Percentiles rank a stretch among this genome's conserved stretches.
phyloP scores from a whole-genome alignment of 371 early-diverging fungal genomes.

The Parasitella parasitica region DNA sequence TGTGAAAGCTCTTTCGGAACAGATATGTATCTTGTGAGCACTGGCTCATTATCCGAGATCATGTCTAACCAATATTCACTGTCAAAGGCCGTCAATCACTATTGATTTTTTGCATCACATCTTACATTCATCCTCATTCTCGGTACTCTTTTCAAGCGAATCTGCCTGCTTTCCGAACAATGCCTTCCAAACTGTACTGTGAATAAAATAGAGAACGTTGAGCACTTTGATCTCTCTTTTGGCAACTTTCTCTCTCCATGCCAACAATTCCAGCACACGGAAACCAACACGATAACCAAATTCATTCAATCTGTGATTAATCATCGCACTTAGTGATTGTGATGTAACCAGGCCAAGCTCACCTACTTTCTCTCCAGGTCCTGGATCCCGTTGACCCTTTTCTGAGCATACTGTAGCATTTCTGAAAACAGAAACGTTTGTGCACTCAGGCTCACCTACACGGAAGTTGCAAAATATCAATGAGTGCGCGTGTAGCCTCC shows the following conservation, averaged over 20 bases:
- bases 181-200: constrained; percentile 89
- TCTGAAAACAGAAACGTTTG: constrained; percentile 93
- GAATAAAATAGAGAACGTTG: constrained; percentile 85
- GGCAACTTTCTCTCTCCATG: constrained; percentile 83
- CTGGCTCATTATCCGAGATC: constrained; percentile 96
- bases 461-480: not conserved
- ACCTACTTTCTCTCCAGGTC: constrained; percentile 89
- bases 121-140: constrained; percentile 93
- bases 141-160: constrained; percentile 90
- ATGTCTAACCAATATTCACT: constrained; percentile 65
- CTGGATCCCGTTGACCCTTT: constrained; percentile 89
- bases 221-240: constrained; percentile 89
- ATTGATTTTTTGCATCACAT: too few relatives aligned
- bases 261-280: constrained; percentile 80
- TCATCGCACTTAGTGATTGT: not conserved
- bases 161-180: constrained; percentile 95
- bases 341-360: not conserved
- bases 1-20: constrained; percentile 90
- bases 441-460: constrained; percentile 85
- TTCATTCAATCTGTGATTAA: constrained; percentile 70
- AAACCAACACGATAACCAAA: constrained; percentile 93
- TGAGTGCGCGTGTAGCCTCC: not conserved
- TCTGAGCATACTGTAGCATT: constrained; percentile 94
- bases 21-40: constrained; percentile 85
- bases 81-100: too few relatives aligned